These are phyloP conservation scores for Phytopythium oedochilum DNA, from an alignment of 352 stramenopile genomes.

Conservation along the genomic window DNA sequence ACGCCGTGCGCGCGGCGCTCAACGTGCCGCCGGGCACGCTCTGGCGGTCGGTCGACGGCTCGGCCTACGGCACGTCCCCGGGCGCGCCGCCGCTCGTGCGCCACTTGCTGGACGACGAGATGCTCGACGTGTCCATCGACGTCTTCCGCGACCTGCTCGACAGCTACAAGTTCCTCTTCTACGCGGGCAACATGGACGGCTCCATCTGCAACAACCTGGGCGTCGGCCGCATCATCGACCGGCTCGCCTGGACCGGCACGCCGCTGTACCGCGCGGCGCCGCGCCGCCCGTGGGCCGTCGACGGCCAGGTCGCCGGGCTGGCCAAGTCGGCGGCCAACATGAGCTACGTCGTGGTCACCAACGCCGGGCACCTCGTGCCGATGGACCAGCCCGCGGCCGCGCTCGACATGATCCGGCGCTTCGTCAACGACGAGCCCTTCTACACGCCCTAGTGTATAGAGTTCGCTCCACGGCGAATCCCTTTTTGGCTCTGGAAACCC, in stretches of 20 bases:
- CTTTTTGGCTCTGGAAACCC: background rate
- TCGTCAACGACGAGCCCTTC: conserved; percentile 50
- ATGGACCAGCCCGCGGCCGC: conserved; percentile 63
- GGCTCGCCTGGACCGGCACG: conserved; percentile 65
- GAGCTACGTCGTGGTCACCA: conserved; percentile 80
- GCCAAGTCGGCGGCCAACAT: conserved; percentile 72
- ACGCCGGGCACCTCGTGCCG: conserved; percentile 72
- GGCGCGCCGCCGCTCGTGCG: conserved; percentile 53
- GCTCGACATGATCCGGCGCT: conserved; percentile 81
- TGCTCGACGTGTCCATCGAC: conserved; percentile 72
- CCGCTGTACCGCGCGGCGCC: conserved; percentile 55
- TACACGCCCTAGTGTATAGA: conserved; percentile 8
- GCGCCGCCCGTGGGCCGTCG: conserved; percentile 54
- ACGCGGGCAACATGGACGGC: conserved; percentile 82
- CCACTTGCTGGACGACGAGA: conserved; percentile 71
- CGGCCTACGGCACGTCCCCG: conserved; percentile 44
- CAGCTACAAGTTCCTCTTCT: conserved; percentile 84
- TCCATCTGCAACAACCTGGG: conserved; percentile 80
- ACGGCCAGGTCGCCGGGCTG: conserved; percentile 55
- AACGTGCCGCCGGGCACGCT: conserved; percentile 68
- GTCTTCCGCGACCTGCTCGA: conserved; percentile 75
- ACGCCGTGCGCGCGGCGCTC: conserved; percentile 77
- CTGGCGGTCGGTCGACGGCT: conserved; percentile 66
- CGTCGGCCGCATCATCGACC: conserved; percentile 72
- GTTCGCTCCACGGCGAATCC: background rate